Conservation (phyloP, 1,284 basidiomycete species). For the Afroboletus lepidellus region DNA sequence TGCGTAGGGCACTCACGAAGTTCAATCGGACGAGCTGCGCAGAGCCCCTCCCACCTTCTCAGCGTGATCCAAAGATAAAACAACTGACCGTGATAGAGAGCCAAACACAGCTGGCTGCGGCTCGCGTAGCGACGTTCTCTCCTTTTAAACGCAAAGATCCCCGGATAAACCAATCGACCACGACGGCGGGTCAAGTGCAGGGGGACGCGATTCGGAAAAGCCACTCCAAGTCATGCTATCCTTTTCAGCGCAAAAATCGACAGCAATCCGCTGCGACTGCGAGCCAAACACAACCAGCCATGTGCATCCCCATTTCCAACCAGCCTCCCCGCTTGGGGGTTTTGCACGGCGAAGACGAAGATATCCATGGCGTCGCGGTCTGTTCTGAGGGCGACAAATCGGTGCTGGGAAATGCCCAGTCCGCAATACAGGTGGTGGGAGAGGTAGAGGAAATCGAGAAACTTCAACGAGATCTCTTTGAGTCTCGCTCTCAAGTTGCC, state of each 20-base stretch:
- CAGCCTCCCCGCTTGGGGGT: background rate
- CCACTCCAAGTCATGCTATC: background rate
- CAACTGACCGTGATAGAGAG: background rate
- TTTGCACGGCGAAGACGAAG: background rate
- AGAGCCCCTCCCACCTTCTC: background rate
- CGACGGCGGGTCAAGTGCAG: background rate
- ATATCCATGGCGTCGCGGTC: background rate
- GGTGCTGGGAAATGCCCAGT: background rate
- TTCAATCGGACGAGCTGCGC: background rate
- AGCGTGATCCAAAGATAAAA: background rate
- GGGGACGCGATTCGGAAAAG: background rate
- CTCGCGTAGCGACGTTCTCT: background rate
- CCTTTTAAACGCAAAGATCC: background rate
- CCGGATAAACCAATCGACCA: background rate
- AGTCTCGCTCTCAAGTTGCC: background rate
- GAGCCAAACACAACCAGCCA: background rate
- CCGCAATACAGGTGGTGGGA: background rate
- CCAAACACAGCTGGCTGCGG: background rate
- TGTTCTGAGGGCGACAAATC: background rate
- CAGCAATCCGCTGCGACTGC: no score
- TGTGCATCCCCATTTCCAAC: background rate
- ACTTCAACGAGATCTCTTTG: slow-evolving; percentile 11
- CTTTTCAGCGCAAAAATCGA: background rate
- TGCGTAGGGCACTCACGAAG: background rate
- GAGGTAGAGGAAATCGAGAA: slow-evolving; percentile 4